A percentile compares a stretch with the other conserved stretches of the same genome.
Evolutionary conservation across 1,284 basidiomycete species (phyloP).

Genomic region (Gymnopus androsaceus): DNA sequence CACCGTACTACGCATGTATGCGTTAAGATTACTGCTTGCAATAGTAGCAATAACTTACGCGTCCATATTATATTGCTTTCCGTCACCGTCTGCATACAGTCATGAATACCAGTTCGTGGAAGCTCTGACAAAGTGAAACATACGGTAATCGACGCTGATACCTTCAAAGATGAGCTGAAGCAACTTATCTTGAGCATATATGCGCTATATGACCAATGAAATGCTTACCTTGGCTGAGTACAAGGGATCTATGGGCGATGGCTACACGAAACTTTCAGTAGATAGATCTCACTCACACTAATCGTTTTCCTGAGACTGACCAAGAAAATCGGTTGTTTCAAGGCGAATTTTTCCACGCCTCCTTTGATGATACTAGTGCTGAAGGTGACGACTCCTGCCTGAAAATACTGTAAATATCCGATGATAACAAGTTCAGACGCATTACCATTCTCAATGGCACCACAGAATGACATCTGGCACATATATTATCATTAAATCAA

Average conservation of each 20-base stretch:
- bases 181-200: not conserved
- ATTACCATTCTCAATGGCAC: conserved; percentile 77
- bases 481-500: no score
- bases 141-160: conserved; percentile 71
- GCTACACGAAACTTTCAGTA: conserved; percentile 36
- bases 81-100: conserved; percentile 59
- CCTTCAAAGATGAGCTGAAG: conserved; percentile 69
- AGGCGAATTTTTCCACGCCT: conserved; percentile 72
- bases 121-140: conserved; percentile 27
- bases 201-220: not conserved
- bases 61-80: conserved; percentile 78
- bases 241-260: conserved; percentile 73
- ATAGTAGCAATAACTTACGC: conserved; percentile 46
- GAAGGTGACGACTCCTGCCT: conserved; percentile 79
- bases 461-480: conserved; percentile 72
- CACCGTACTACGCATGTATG: conserved; percentile 49
- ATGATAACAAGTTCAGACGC: not conserved
- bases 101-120: not conserved
- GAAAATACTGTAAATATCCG: conserved; percentile 2
- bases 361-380: conserved; percentile 75
- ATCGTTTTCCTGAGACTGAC: conserved; percentile 39
- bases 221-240: conserved; percentile 63
- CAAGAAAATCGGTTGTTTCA: conserved; percentile 77
- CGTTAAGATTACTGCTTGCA: not conserved
- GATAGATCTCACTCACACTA: no score